phyloP scores from a whole-genome alignment of 345 rosid species.

The Moricandia moricandioides region DNA sequence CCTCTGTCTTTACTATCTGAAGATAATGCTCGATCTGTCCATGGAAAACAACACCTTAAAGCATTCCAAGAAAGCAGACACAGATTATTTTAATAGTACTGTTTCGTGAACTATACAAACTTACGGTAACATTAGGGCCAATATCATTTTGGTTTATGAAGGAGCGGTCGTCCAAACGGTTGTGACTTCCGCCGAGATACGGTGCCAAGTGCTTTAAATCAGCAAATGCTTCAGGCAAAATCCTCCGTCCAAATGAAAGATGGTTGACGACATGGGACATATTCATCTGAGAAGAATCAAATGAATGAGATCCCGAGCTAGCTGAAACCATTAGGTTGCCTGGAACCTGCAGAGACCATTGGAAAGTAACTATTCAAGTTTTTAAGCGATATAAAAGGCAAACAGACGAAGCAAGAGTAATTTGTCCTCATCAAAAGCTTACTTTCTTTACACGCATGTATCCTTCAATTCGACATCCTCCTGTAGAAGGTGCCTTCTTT shows the following conservation, averaged over 20 bases:
- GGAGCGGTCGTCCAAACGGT: conserved; percentile 72
- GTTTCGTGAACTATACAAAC: conserved; percentile 28
- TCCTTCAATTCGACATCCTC: conserved; percentile 98
- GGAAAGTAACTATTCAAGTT: background rate
- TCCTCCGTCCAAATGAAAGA: conserved; percentile 78
- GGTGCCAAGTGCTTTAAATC: conserved; percentile 74
- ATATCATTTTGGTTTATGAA: conserved; percentile 65
- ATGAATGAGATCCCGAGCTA: conserved; percentile 89
- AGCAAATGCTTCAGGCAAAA: conserved; percentile 54
- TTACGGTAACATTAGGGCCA: conserved; percentile 95
- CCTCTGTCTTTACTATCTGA: conserved; percentile 92
- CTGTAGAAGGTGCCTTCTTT: conserved; percentile 80
- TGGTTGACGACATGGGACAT: conserved; percentile 92
- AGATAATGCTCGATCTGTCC: conserved; percentile 97
- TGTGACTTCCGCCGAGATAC: conserved; percentile 73
- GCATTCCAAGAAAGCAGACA: background rate
- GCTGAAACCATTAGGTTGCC: conserved; percentile 91
- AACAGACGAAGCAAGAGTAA: conserved; percentile 1
- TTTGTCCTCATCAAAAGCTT: conserved; percentile 1
- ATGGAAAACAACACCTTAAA: conserved; percentile 3
- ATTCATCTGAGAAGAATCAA: conserved; percentile 87
- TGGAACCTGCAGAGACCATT: conserved; percentile 69
- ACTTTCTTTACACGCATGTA: conserved; percentile 96
- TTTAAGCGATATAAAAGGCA: background rate
- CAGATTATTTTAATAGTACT: background rate